Conservation (phyloP, 106 monocot genomes). For the Amphibolis antarctica region DNA sequence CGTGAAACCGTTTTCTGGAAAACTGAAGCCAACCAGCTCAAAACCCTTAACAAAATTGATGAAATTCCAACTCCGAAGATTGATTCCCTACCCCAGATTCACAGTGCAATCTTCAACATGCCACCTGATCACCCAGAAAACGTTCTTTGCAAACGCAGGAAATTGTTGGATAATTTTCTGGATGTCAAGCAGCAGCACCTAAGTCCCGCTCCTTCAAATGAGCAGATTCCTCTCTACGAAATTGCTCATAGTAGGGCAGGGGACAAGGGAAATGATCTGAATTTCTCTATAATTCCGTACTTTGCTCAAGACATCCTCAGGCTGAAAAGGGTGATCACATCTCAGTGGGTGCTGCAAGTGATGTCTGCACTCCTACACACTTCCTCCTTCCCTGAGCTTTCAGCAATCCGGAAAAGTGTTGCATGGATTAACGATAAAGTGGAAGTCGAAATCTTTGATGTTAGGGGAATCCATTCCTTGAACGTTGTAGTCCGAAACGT, state of each 20-base stretch:
- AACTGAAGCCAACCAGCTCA: constrained; percentile 17
- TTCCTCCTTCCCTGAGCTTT: constrained; percentile 26
- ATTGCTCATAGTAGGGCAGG: constrained; percentile 87
- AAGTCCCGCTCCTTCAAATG: constrained; percentile 33
- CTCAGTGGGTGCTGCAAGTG: constrained; percentile 53
- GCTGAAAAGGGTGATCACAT: constrained; percentile 55
- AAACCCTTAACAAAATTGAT: not conserved
- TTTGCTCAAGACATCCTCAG: constrained; percentile 48
- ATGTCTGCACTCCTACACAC: constrained; percentile 39
- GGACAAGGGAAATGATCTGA: constrained; percentile 92
- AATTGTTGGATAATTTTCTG: not conserved
- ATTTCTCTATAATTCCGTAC: constrained; percentile 88
- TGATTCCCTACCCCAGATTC: not conserved
- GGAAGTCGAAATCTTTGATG: constrained; percentile 69
- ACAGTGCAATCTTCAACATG: not conserved
- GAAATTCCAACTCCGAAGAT: not conserved
- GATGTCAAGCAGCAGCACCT: not conserved
- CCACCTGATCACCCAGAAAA: not conserved
- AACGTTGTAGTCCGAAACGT: constrained; percentile 78
- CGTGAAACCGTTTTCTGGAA: constrained; percentile 59
- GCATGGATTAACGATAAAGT: constrained; percentile 22
- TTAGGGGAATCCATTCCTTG: constrained; percentile 61
- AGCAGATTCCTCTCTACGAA: constrained; percentile 58
- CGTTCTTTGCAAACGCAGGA: not conserved
- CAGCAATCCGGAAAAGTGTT: constrained; percentile 12